Percentiles rank a stretch among this genome's conserved stretches.
These are phyloP conservation scores for Solanum tarijense DNA, from an alignment of 257 asterid species.

Conservation along the genomic window DNA sequence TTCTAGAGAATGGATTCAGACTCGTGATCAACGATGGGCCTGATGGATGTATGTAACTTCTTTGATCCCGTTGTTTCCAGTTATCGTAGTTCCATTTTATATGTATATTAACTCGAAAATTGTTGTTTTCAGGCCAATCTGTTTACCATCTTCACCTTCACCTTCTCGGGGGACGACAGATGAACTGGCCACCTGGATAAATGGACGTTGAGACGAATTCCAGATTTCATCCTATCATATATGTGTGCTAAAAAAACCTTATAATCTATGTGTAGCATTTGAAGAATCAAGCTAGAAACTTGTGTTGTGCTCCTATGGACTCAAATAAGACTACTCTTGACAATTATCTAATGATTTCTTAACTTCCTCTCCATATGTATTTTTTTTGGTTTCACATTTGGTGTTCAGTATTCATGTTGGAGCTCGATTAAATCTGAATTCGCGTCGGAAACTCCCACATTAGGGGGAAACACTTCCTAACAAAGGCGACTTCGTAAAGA, in stretches of 20 bases:
- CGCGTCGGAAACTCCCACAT: rapidly evolving
- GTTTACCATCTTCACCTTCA: constrained; percentile 90
- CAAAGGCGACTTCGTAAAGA: rapidly evolving
- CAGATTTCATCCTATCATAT: background rate
- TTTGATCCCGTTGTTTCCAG: background rate
- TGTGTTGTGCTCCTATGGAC: background rate
- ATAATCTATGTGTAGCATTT: background rate
- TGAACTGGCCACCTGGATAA: constrained; percentile 99
- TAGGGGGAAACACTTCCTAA: background rate
- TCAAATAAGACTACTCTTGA: background rate
- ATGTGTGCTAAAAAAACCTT: background rate
- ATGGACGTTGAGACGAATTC: background rate
- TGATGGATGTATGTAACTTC: constrained; percentile 50
- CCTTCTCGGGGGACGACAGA: constrained; percentile 87
- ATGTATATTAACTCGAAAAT: background rate
- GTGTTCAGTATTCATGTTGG: rapidly evolving
- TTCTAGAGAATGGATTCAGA: constrained; percentile 65
- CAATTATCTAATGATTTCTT: background rate
- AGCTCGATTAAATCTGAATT: background rate
- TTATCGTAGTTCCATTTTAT: background rate
- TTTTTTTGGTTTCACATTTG: background rate
- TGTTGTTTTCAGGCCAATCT: constrained; percentile 57
- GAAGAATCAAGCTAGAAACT: background rate
- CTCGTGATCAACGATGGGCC: constrained; percentile 88
- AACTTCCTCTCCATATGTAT: background rate